Evolutionary conservation across 257 asterid genomes (phyloP).

Genomic region (Solanum dulcamara): DNA sequence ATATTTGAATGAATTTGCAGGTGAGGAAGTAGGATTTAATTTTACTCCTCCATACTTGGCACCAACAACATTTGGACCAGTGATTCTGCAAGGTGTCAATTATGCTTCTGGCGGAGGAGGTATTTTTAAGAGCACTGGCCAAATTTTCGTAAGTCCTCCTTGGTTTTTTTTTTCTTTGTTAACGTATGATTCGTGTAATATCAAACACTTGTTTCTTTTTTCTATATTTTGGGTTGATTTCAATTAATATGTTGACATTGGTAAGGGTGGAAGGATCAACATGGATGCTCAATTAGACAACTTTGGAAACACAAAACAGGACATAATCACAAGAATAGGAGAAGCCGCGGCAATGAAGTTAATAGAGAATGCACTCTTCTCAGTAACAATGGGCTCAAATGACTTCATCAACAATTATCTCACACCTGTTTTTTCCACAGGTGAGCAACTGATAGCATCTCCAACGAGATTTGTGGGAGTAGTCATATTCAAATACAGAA

Average conservation of each 20-base stretch:
- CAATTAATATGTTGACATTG: background rate
- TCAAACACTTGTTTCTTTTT: background rate
- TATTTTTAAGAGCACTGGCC: conserved; percentile 53
- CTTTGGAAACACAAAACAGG: conserved; percentile 51
- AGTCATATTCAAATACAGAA: conserved; percentile 45
- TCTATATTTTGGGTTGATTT: background rate
- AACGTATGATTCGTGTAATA: background rate
- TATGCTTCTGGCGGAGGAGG: conserved; percentile 87
- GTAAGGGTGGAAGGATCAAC: conserved; percentile 58
- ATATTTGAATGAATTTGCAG: conserved; percentile 16
- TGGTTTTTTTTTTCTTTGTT: background rate
- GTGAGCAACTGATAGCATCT: conserved; percentile 22
- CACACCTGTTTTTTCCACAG: conserved; percentile 25
- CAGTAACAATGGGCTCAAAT: conserved; percentile 62
- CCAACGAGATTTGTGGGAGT: conserved; percentile 44
- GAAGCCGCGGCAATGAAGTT: conserved; percentile 16
- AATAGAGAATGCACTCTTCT: conserved; percentile 30
- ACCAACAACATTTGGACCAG: conserved; percentile 46
- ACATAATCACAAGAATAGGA: conserved; percentile 40
- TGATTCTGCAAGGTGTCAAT: conserved; percentile 50
- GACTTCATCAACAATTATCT: conserved; percentile 77
- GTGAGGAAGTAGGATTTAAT: conserved; percentile 40
- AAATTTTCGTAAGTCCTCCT: conserved; percentile 38
- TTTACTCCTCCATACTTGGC: conserved; percentile 65
- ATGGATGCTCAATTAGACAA: conserved; percentile 73